Evolutionary conservation across 345 rosid genomes (phyloP), one percentile per base, ranked within the genome.

Genomic region (Eucalyptus erythrocorys): DNA sequence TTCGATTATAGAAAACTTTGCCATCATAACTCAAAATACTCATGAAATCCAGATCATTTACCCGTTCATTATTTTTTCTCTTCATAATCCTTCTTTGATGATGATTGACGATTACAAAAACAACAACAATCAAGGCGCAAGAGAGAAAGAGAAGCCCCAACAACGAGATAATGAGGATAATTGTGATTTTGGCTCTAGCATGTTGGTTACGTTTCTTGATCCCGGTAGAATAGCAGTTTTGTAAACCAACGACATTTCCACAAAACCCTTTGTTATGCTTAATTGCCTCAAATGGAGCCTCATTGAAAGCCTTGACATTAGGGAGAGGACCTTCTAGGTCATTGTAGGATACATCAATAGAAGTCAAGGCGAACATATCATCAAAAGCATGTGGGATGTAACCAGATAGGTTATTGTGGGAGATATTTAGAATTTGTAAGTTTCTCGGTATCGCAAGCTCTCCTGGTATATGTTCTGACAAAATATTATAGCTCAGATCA

Each of bases 161-260:
- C 13, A 26, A 57, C 0, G 6, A 11, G n/a, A 57, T 11, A 59
- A 5, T 11, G 2, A 26, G 66, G 2, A 59, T 59, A 59, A 59
- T 27, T 27, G 2, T 1, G 32, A 59, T 59, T 59, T 15, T 27
- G 0, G 3, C 66, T 59, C 32, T 1, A 59, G 0, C 15, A 27
- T 27, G 32, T 11, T 12, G 5, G 15, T 64, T 64, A 8, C 0
- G 6, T 14, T 64, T n/a, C 40, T n/a, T n/a, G 40, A 4, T 64
- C 40, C 11, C 1, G 1, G 4, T 1, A 30, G 76, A 64, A 7
- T 4, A n/a, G 11, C 40, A 64, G 2, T n/a, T n/a, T 0, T 6
- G 11, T n/a, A 64, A n/a, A 15, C 11, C 3, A 7, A n/a, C 11
- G 1, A n/a, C 10, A 30, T 64, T n/a, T 7, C 76, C 76, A 64